phyloP scores from a whole-genome alignment of 345 rosid species.

The Kernera saxatilis region DNA sequence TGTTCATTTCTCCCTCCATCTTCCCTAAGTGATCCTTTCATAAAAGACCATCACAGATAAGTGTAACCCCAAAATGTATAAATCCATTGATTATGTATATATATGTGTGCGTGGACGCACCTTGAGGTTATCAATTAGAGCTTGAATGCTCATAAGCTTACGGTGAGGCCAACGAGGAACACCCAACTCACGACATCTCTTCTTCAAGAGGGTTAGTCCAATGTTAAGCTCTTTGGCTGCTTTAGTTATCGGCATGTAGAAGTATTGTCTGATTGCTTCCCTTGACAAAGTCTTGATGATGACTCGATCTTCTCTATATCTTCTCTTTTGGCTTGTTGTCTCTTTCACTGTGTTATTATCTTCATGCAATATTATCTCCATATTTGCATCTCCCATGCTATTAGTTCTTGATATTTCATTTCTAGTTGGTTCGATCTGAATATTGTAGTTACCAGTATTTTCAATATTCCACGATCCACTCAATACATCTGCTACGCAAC shows the following conservation, averaged over 20 bases:
- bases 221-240: slow-evolving; percentile 62
- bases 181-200: slow-evolving; percentile 60
- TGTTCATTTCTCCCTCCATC: slow-evolving; percentile 27
- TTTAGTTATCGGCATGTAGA: slow-evolving; percentile 55
- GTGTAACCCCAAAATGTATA: background rate
- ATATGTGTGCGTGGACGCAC: slow-evolving; percentile 14
- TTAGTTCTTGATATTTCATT: background rate
- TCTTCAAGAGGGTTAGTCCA: slow-evolving; percentile 61
- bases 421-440: slow-evolving; percentile 15
- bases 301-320: background rate
- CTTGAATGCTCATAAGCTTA: slow-evolving; percentile 51
- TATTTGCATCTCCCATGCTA: background rate
- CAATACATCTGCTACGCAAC: slow-evolving; percentile 3
- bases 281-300: slow-evolving; percentile 30
- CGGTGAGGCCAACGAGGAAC: slow-evolving; percentile 66
- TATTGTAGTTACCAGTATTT: background rate
- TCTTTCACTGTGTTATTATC: background rate
- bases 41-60: background rate
- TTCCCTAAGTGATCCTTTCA: slow-evolving; percentile 27
- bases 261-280: slow-evolving; percentile 36
- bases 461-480: slow-evolving; percentile 36
- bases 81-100: background rate
- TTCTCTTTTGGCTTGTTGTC: background rate
- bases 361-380: slow-evolving; percentile 2
- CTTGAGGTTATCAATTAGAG: slow-evolving; percentile 44